Evolutionary conservation across 331 rosid species (phyloP), one percentile per base, ranked within the genome.

Genomic region (Ulmus americana): DNA sequence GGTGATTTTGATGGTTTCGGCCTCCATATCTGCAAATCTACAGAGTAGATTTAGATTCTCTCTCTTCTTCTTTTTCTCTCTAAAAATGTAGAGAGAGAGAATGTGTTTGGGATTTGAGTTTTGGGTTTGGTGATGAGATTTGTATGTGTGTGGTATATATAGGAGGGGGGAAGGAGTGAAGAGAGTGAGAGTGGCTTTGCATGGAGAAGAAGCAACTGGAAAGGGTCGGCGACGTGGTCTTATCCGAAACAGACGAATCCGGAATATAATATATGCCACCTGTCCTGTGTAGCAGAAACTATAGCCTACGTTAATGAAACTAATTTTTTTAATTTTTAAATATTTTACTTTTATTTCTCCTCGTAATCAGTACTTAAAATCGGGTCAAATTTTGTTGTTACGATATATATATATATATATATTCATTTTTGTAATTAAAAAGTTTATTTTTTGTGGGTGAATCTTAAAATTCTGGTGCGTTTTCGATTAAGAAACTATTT

Each of bases 171-270:
- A 11, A 16, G 5, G 55, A 45, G 55, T 16, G 38, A 22, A 11
- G 41, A 16, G 67, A 45, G 55, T 16, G 38, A 58, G 35, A 28
- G 35, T 28, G 45, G 10, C 16, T 58, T 61, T 61, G 64, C 64
- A 39, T 58, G 64, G 58, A 48, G 35, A 28, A 28, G 35, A 28
- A 10, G 58, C 40, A 53, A 41, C 20, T 59, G 44, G 46, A 39
- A 3, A 5, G 49, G 49, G 46, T 59, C 38, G 63, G 63, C 46
- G 63, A 46, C 46, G 22, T 11, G 52, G 28, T 22, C 55, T 62
- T 62, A 22, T 62, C 67, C 67, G 55, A 5, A 0, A 5, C 14
- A 14, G 28, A 28, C 35, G 35, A 28, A 28, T 28, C 35, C 35
- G 35, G 35, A 28, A 28, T 28, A 2, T 28, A 28, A 28, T 28